Evolutionary conservation across 2,329 filamentous ascomycete genomes (phyloP), one percentile per base, ranked within the genome.

Genomic region (Zymoseptoria pseudotritici): DNA sequence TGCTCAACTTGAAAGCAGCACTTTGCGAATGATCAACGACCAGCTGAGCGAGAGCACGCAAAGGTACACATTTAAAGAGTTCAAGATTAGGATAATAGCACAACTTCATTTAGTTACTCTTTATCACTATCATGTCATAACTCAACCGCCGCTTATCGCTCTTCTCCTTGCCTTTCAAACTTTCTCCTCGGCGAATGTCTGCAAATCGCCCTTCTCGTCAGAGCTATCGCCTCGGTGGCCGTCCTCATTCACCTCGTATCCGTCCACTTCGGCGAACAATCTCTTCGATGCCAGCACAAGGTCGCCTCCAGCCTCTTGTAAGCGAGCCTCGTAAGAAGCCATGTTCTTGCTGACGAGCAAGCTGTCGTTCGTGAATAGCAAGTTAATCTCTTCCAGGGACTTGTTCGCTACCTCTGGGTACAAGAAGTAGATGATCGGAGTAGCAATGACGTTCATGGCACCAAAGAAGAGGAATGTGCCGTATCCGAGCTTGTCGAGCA

Each of bases 361-460:
- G 60, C 61, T 66, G 57, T 71, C 65, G 57, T 65, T 77, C 59
- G 76, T 74, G 53, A 61, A 61, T 17, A 61, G 31, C 22, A 46
- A 19, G 26, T 61, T 74, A 56, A 78, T 75, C 63, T 78, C 76
- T 60, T 79, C 77, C 22, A 79, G 68, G 54, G 72, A 74, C 53
- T 74, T 73, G 51, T 61, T 61, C 29, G 62, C 50, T 19, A 53
- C 53, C 50, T 64, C 62, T 5, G 60, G 62, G 51, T 58, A 64
- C 10, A 63, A 54, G 58, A 63, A 58, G 20, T 56, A 61, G 51
- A 65, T 55, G 31, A 65, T 56, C 3, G 63, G 58, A 20, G 58
- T 52, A 42, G 50, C 42, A 19, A 61, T 24, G 55, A 70, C 69
- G 65, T 77, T 77, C 71, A 76, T 70, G 50, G 64, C 65, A 1